Base-by-base conservation (phyloP, 768 basidiomycete genomes). In the Hypholoma sublateritium region DNA sequence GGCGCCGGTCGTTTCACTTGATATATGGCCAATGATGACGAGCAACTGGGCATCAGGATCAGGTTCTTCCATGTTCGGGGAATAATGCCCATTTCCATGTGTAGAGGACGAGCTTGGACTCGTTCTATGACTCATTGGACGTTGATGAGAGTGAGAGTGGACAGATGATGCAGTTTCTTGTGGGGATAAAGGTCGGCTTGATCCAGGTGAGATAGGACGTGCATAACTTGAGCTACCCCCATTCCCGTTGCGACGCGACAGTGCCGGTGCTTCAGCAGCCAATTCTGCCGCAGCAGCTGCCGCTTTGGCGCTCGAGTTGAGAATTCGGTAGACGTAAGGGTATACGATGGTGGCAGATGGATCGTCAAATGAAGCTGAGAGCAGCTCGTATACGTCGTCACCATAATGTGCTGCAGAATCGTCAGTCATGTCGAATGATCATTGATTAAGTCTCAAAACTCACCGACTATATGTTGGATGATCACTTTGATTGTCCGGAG, bases 301-400 rank as follows among this genome's bases (percentile, higher is more conserved):
- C 16, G 69, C 72, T 22, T 80, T 78, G 17, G 78, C 67, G 50
- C 74, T 79, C 2, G 91, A 85, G 66, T 95, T 95, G 24, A 95
- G 77, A 56, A 95, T 94, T 34, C 93, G 85, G 69, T 93, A 94
- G 42, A 97, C 93, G 64, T 96, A 97, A 28, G 93, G 93, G 69
- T 96, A 96, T 17, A 96, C 94, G 61, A 95, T 95, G 7, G 93
- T 94, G n/a, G 91, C 93, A 5, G 94, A 95, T n/a, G 94, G 91
- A 68, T 95, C 93, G 62, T 96, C 95, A 65, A 98, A 97, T 9
- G 95, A 88, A 41, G 84, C 83, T 1, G 92, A 90, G 32, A 99
- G 82, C 45, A 95, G 74, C 66, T 98, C 95, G 64, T 98, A 98
- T 0, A 95, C 87, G 52, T 90, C 88, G 58, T 93, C 93, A 22